Conservation (phyloP, 208 protist species). For the Leishmania martiniquensis region DNA sequence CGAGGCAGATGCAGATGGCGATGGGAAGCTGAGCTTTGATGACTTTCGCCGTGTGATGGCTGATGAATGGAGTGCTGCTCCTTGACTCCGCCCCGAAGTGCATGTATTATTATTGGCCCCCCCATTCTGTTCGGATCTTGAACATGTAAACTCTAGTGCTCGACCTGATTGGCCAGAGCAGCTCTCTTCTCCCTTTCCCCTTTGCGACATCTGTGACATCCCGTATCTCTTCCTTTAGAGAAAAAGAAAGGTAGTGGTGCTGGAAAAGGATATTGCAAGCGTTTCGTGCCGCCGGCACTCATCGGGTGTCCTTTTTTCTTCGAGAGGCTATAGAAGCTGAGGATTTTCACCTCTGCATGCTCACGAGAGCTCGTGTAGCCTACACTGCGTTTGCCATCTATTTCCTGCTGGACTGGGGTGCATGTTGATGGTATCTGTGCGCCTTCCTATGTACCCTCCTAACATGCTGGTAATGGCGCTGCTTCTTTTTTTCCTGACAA, state of each 20-base stretch:
- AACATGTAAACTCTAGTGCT: constrained; percentile 10
- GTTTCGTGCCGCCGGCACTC: too few relatives aligned
- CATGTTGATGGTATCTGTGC: not conserved
- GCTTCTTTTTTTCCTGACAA: not conserved
- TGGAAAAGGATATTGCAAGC: too few relatives aligned
- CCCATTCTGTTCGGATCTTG: not conserved
- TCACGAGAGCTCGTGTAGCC: not conserved
- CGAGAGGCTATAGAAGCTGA: not conserved
- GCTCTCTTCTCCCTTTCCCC: not conserved
- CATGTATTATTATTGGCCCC: constrained; percentile 2
- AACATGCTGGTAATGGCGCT: not conserved
- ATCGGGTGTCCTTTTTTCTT: too few relatives aligned
- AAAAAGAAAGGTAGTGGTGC: too few relatives aligned
- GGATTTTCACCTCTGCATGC: not conserved
- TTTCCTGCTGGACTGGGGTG: too few relatives aligned
- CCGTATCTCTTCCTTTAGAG: not conserved
- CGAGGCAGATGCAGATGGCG: constrained; percentile 89
- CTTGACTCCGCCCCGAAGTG: constrained; percentile 1
- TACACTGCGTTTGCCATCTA: not conserved
- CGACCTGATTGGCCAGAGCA: constrained; percentile 6
- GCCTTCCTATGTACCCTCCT: not conserved
- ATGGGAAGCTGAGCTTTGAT: constrained; percentile 88
- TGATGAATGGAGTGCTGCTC: constrained; percentile 33
- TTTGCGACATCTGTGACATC: constrained; percentile 8
- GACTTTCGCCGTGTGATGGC: constrained; percentile 91